Percentiles rank a stretch among this genome's conserved stretches.
Evolutionary conservation across 148 eudicot genomes (phyloP).

Genomic region (Nepenthes mirabilis): DNA sequence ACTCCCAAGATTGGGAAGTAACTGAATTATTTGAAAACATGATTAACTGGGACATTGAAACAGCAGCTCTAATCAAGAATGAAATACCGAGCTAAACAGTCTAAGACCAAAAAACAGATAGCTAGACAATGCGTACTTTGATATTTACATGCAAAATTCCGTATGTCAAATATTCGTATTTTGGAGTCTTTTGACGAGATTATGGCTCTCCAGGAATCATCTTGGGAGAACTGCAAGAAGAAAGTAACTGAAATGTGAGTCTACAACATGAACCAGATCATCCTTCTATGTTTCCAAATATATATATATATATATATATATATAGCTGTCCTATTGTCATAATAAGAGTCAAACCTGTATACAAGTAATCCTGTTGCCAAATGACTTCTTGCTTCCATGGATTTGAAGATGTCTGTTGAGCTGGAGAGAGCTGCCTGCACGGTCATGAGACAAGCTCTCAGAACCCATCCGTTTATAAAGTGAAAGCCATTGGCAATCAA

Average conservation of each 20-base stretch:
- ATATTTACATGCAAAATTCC: constrained; percentile 44
- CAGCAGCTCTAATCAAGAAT: background rate
- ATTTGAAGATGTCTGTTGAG: constrained; percentile 29
- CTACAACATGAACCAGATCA: background rate
- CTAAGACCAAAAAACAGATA: background rate
- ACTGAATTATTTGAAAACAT: too few relatives aligned
- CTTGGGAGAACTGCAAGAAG: constrained; percentile 36
- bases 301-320: too few relatives aligned
- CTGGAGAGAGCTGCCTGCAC: constrained; percentile 28
- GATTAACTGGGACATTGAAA: background rate
- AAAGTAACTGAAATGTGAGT: background rate
- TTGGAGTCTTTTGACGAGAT: constrained; percentile 61
- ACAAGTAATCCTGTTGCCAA: constrained; percentile 45
- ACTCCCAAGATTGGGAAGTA: too few relatives aligned
- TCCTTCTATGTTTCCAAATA: background rate
- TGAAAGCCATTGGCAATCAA: too few relatives aligned
- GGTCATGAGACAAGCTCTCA: constrained; percentile 9
- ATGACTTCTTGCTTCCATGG: constrained; percentile 30
- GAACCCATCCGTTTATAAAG: background rate
- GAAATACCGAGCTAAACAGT: background rate
- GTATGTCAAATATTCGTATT: constrained; percentile 51
- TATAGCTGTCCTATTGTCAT: background rate
- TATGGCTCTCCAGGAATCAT: constrained; percentile 39
- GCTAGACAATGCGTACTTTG: constrained; percentile 32
- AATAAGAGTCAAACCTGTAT: constrained; percentile 41